A percentile compares a stretch with the other conserved stretches of the same genome.
Evolutionary conservation across 805 yeast species (phyloP).

Genomic region (Ogataea philodendri): DNA sequence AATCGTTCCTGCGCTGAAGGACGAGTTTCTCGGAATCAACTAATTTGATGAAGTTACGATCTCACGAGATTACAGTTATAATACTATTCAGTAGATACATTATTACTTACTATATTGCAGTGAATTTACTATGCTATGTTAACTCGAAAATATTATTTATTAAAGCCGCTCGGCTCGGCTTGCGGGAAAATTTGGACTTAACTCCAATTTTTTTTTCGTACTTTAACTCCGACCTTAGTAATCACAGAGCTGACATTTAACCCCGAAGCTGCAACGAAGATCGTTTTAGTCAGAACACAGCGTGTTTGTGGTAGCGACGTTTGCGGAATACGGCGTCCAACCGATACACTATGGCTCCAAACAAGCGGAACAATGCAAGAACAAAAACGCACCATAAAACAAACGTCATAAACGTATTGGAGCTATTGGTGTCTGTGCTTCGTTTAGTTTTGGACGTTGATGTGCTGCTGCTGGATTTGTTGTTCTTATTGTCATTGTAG

Average conservation of each 20-base stretch:
- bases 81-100: constrained; percentile 3
- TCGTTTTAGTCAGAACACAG: constrained; percentile 5
- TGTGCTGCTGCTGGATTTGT: constrained; percentile 18
- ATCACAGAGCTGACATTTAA: too few relatives aligned
- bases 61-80: constrained; percentile 2
- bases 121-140: not conserved
- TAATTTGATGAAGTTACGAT: constrained; percentile 6
- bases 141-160: not conserved
- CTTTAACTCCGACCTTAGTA: too few relatives aligned
- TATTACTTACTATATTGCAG: too few relatives aligned
- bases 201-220: too few relatives aligned
- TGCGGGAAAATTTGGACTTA: too few relatives aligned
- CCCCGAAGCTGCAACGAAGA: too few relatives aligned
- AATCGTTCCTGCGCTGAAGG: constrained; percentile 12
- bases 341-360: constrained; percentile 63
- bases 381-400: constrained; percentile 91
- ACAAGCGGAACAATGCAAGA: constrained; percentile 73
- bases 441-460: constrained; percentile 23
- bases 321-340: constrained; percentile 22
- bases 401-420: constrained; percentile 65
- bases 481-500: constrained; percentile 20
- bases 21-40: constrained; percentile 10
- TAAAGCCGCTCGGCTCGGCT: constrained; percentile 2
- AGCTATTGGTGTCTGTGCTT: constrained; percentile 19
- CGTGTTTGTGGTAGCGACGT: constrained; percentile 22